Conservation (phyloP, 2,329 filamentous ascomycete genomes). For the Aspergillus ruber region DNA sequence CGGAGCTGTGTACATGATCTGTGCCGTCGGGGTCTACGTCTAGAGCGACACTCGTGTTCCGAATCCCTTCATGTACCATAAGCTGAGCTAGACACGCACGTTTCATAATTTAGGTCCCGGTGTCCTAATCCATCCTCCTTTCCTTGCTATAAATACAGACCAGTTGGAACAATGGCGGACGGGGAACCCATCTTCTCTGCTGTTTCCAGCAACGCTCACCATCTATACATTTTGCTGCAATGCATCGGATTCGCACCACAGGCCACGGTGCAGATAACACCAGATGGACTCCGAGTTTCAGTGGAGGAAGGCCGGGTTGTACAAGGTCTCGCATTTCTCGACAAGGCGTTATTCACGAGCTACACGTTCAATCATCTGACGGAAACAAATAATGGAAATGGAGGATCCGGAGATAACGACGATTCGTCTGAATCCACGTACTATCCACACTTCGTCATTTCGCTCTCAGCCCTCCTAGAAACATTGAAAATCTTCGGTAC, state of each 20-base stretch:
- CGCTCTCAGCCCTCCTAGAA: slow-evolving; percentile 79
- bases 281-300: slow-evolving; percentile 78
- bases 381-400: slow-evolving; percentile 13
- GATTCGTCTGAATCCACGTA: slow-evolving; percentile 30
- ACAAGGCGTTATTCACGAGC: slow-evolving; percentile 80
- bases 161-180: slow-evolving; percentile 10
- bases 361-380: slow-evolving; percentile 60
- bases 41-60: slow-evolving; percentile 42
- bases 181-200: slow-evolving; percentile 49
- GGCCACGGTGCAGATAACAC: slow-evolving; percentile 66
- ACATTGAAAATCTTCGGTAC: slow-evolving; percentile 92
- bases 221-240: slow-evolving; percentile 54
- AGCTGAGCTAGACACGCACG: slow-evolving; percentile 25
- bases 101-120: slow-evolving; percentile 11
- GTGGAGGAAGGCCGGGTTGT: slow-evolving; percentile 85
- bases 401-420: slow-evolving; percentile 28
- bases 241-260: slow-evolving; percentile 57
- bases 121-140: slow-evolving; percentile 6
- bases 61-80: slow-evolving; percentile 31
- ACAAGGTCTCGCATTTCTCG: slow-evolving; percentile 83
- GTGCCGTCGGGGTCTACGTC: slow-evolving; percentile 96
- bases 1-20: slow-evolving; percentile 97
- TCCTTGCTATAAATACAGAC: slow-evolving; percentile 6
- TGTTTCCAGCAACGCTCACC: slow-evolving; percentile 56
- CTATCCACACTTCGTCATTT: slow-evolving; percentile 75